Base-by-base conservation (phyloP, 139 green algal species). In the Mesostigma viride region DNA sequence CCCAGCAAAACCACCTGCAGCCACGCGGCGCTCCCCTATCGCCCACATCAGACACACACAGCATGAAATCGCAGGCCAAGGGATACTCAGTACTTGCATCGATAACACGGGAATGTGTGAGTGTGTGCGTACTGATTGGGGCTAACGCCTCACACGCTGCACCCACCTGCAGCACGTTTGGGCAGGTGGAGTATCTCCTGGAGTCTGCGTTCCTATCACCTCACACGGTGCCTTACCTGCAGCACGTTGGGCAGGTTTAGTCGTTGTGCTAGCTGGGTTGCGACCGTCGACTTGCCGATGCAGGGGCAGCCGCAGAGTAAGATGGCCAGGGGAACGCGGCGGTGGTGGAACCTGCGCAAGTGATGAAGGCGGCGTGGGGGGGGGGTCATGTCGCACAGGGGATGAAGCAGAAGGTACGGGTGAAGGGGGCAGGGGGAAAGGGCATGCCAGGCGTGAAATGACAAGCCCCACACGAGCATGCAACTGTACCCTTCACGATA, bases 221-320 rank as follows among this genome's bases (percentile, higher is more conserved):
- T 61, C n/a, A n/a, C 40, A 51, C 40, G 14, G 8, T 14, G 40
- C 8, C 40, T 51, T 51, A 14, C 68, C 69, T 76, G 69, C 27
- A 96, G 79, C 2, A 96, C 86, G 62, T 95, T 96, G 32, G 90
- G 86, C 64, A 96, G 77, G 84, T 96, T 96, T 33, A 96, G 82
- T 5, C 89, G 76, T 0, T 88, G 82, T 0, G 90, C 86, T 40
- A 96, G 83, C 77, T 92, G 85, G 77, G 95, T 91, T 0, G 90
- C 88, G 14, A 95, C 64, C 2, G 76, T 86, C 0, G 90, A 95
- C 77, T 96, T 96, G 58, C 89, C 90, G 14, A 85, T 85, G 73
- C 84, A 94, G 0, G 88, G 72, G 1, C 81, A 75, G 11, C 90
- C 90, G 36, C 78, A 88, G 3, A 96, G 67, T n/a, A 94, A 56